Evolutionary conservation across 2,329 filamentous ascomycete genomes (phyloP), one percentile per base, ranked within the genome.

Genomic region (Monilinia vaccinii-corymbosi): DNA sequence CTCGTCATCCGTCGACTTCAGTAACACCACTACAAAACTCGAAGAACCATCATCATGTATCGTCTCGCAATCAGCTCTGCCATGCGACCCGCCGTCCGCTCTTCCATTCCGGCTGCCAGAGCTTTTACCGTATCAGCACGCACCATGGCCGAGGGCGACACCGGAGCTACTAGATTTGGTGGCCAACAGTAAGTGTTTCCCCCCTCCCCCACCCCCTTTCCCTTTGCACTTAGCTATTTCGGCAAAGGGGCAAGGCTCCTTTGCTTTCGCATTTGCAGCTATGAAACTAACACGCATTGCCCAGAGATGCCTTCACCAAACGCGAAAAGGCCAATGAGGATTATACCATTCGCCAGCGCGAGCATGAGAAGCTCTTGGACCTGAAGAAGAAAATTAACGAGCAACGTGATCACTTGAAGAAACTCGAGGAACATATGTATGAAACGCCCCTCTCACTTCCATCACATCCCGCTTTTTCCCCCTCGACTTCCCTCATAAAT

Each of bases 271-370:
- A 45, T 34, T 13, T 32, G 14, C 40, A 45, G 16, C 34, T 40
- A 28, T 21, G 32, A 50, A 58, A 61, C 64, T 70, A 64, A 69
- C 28, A n/a, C 11, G 50, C 55, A 36, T 21, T 42, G 16, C 25
- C 68, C 67, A 96, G 93, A 69, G 93, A 99, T 73, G 85, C 90
- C 60, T 99, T 97, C 83, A 90, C 87, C 78, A 88, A 87, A 78
- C 91, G 94, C 70, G 94, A 99, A 78, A 83, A 87, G 73, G 93
- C 93, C 67, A 63, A 61, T 52, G 61, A 63, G 45, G 61, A 63
- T 55, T 61, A 51, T 40, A 46, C 48, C 21, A 63, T 63, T n/a
- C 50, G 51, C 11, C 25, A 31, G 49, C 61, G 61, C 23, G 61
- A 63, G 58, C 58, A 63, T 21, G 59, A 61, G 59, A 63, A 63